Evolutionary conservation across 2,329 filamentous ascomycete species (phyloP), one percentile per base, ranked within the genome.

Genomic region (Penicillium fuscoglaucum): DNA sequence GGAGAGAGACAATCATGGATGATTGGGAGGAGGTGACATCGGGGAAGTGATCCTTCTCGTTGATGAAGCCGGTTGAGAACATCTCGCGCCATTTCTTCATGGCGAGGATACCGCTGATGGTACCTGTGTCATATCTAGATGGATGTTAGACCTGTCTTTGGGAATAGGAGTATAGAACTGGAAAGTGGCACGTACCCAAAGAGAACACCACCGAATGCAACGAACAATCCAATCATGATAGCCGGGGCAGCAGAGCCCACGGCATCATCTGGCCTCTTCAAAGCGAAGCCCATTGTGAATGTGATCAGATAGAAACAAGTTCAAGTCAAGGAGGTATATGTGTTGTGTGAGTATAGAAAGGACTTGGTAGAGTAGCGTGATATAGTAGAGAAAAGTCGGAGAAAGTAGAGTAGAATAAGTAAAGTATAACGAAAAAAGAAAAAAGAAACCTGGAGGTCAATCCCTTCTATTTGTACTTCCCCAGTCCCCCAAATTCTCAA

Each of bases 171-270:
- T 10, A 51, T 44, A 48, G n/a, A 12, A 40, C 2, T 26, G 31
- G 2, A 6, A 13, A 17, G 41, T 13, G 19, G 15, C 6, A 78
- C 73, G 24, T 68, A 85, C 61, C 83, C 83, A 67, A 84, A 85
- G 64, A 84, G 79, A 59, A 85, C 80, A 68, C 83, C 83, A 60
- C 83, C 83, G 70, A 85, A 84, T 17, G 83, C 80, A 33, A 83
- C 83, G 63, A 85, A 85, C 50, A 82, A 78, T 65, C 83, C 84
- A 71, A 85, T 82, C 15, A 84, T 39, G 65, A 82, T 81, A 52
- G 80, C 79, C 45, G 80, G 80, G 65, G 74, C 70, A 33, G 80
- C 76, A 48, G 77, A 77, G 61, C 80, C 80, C 31, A 72, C 68
- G 44, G 77, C 76, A 68, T 79, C 75, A 50, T 74, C 73, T 17